These are phyloP conservation scores for Schizosaccharomyces osmophilus DNA, from an alignment of 805 yeast genomes.

Conservation along the genomic window DNA sequence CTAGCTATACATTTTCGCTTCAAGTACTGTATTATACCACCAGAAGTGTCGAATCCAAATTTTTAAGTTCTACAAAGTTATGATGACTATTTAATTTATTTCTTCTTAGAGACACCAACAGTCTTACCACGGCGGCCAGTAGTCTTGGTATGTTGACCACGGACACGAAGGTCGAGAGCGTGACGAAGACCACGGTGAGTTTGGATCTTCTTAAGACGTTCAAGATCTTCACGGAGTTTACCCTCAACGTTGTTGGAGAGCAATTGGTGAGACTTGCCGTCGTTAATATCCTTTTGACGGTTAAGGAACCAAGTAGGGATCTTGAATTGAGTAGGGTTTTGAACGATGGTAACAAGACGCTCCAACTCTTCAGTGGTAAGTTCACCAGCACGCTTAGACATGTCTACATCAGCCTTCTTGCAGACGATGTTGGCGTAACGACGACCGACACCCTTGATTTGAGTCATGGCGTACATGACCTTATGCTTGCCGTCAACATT, in stretches of 20 bases:
- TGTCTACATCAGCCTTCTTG: conserved; percentile 99
- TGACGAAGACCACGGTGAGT: conserved; percentile 99
- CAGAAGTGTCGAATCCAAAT: not conserved
- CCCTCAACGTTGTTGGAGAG: conserved; percentile 97
- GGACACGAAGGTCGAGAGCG: conserved; percentile 99
- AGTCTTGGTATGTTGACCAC: conserved; percentile 99
- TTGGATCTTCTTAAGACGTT: conserved; percentile 99
- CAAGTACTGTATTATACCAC: not conserved
- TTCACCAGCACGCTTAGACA: conserved; percentile 99
- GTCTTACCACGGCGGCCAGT: conserved; percentile 84
- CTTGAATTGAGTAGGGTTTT: conserved; percentile 98
- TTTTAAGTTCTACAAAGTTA: not conserved
- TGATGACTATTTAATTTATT: conserved; percentile 7
- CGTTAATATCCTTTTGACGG: conserved; percentile 96
- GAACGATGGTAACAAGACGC: conserved; percentile 98
- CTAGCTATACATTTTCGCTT: too few species aligned
- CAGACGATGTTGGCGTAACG: conserved; percentile 99
- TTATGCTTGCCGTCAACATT: conserved; percentile 99
- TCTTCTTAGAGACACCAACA: conserved; percentile 23
- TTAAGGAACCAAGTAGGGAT: conserved; percentile 99
- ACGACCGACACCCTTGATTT: conserved; percentile 98
- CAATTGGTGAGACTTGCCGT: conserved; percentile 97
- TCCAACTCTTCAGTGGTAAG: conserved; percentile 99
- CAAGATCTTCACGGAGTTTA: conserved; percentile 98
- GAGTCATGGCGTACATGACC: conserved; percentile 99